Evolutionary conservation across 129 eudicot genomes (phyloP), one percentile per base, ranked within the genome.

Genomic region (Oenanthe sinensis): DNA sequence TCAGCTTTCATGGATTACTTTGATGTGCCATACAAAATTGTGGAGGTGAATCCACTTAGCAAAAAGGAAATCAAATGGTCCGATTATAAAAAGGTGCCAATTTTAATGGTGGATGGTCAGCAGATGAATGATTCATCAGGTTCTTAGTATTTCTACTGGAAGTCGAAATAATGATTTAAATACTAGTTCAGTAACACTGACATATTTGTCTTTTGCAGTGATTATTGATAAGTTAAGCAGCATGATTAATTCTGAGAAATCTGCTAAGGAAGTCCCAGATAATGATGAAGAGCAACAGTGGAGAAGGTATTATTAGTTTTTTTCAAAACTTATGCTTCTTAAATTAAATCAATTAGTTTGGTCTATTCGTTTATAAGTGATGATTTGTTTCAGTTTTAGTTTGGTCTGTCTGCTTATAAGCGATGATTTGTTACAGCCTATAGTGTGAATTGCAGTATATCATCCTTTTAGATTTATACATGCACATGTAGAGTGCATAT

Each of bases 31-130:
- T 92, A 92, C 91, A 88, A 88, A 82, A 80, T 90, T 83, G 96
- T 92, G 77, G 97, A 89, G 86, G 93, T 89, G 77, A 87, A 89
- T 83, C 93, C 93, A 77, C 85, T 89, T 55, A 89, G 88, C 84
- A 92, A 92, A 80, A 92, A 89, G 86, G 97, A 92, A 87, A 90
- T 90, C 80, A 88, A 92, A 79, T 92, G 92, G 92, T 92, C 97
- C 76, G 96, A 90, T 74, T 89, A 92, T 86, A 89, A 88, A 88
- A 92, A 92, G 87, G 97, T 92, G 78, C 97, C 97, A 54, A 88
- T 92, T 78, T 72, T 92, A 76, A 75, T 87, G 84, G 91, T 92
- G 72, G 96, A 92, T 79, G 97, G 97, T 49, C 91, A 86, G 85
- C 87, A 75, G 77, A 75, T 92, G 88, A 87, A 85, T 65, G 92